phyloP scores from a whole-genome alignment of 306 rosid species.

The Elaeagnus macrophylla region DNA sequence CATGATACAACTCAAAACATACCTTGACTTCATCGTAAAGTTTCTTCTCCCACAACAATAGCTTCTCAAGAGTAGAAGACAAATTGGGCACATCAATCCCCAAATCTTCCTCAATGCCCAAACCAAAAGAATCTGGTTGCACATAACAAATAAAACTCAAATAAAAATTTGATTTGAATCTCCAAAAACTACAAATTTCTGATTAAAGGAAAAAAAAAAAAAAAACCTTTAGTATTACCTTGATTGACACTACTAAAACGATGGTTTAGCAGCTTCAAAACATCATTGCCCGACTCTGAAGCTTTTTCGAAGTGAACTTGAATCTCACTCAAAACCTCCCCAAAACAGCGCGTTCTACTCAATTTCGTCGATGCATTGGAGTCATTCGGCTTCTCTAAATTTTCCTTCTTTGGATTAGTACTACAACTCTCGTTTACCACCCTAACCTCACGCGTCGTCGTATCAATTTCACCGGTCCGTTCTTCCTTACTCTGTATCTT shows the following conservation, averaged over 20 bases:
- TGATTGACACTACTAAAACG: conserved; percentile 32
- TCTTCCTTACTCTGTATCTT: conserved; percentile 6
- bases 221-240: conserved; percentile 31
- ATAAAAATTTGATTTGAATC: not conserved
- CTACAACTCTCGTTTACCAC: conserved; percentile 7
- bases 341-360: conserved; percentile 17
- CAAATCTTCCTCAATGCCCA: conserved; percentile 25
- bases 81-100: conserved; percentile 27
- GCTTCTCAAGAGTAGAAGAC: conserved; percentile 45
- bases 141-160: conserved; percentile 5
- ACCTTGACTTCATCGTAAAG: conserved; percentile 82
- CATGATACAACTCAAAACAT: not conserved
- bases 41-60: conserved; percentile 78
- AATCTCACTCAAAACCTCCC: conserved; percentile 50
- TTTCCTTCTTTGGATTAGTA: conserved; percentile 13
- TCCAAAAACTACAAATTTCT: not conserved
- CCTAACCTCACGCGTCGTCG: conserved; percentile 1
- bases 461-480: not conserved
- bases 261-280: conserved; percentile 44
- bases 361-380: conserved; percentile 6
- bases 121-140: conserved; percentile 29
- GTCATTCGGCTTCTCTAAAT: conserved; percentile 14
- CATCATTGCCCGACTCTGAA: conserved; percentile 49
- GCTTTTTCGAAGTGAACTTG: conserved; percentile 48
- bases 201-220: not conserved